phyloP scores from a whole-genome alignment of 139 green algal genomes.

The Closterium sp. region DNA sequence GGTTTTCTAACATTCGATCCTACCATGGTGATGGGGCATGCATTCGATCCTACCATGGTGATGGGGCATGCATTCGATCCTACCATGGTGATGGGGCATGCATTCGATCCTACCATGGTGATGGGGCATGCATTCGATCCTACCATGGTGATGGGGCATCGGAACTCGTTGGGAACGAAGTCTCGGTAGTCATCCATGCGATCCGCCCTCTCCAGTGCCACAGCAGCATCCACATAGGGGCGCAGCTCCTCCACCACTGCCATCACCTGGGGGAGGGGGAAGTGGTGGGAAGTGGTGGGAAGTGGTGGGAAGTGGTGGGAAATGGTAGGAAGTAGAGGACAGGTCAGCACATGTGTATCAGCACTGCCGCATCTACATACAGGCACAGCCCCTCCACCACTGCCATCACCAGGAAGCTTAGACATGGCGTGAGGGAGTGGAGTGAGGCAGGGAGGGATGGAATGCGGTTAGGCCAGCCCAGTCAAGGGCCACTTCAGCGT shows the following conservation, averaged over 20 bases:
- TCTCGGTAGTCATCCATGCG: neutral
- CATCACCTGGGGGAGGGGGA: neutral
- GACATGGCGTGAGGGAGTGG: neutral
- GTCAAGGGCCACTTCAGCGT: neutral
- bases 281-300: neutral
- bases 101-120: neutral
- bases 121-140: neutral
- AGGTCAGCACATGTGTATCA: no score
- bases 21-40: no score
- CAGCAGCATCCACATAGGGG: neutral
- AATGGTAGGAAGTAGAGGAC: no score
- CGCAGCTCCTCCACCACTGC: neutral
- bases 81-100: neutral
- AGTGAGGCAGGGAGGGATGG: neutral
- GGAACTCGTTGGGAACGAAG: slow-evolving; percentile 20
- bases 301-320: no score
- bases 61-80: no score
- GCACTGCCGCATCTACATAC: no score
- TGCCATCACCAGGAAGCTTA: no score
- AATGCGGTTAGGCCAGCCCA: neutral
- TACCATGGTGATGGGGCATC: slow-evolving; percentile 47
- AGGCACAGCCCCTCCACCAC: no score
- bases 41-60: no score
- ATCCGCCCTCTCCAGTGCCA: neutral
- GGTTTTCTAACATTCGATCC: no score